Conservation (phyloP, 2,329 filamentous ascomycete species). For the Cladophialophora exuberans region DNA sequence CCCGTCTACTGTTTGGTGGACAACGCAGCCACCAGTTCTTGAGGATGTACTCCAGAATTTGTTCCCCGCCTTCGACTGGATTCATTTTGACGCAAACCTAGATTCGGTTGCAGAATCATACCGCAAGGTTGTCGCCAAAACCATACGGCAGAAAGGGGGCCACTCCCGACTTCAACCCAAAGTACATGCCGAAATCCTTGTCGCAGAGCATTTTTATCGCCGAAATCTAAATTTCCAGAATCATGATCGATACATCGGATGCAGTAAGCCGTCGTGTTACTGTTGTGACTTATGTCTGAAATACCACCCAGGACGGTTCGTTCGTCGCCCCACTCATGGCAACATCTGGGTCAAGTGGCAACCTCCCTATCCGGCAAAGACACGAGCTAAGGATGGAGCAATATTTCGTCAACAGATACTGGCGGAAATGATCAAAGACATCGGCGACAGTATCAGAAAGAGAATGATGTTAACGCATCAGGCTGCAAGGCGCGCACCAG, state of each 20-base stretch:
- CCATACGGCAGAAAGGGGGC: conserved; percentile 3
- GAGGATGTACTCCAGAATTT: no score
- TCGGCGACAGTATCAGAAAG: no score
- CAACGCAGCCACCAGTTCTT: no score
- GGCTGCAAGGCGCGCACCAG: no score
- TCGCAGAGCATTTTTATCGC: conserved; percentile 52
- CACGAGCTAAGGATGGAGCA: no score
- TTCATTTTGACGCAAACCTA: no score
- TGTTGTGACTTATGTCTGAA: conserved; percentile 47
- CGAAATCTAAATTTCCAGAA: conserved; percentile 40
- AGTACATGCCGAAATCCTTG: conserved; percentile 54
- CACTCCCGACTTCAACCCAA: conserved; percentile 38
- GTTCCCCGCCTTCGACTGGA: no score
- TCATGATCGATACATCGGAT: conserved; percentile 52
- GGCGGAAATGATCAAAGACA: no score
- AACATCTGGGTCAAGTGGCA: conserved; percentile 39
- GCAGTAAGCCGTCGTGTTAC: conserved; percentile 58
- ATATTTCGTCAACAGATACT: no score
- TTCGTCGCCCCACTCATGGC: conserved; percentile 35
- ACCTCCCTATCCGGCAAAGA: conserved; percentile 34
- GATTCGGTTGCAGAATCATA: conserved; percentile 1
- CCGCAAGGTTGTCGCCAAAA: conserved; percentile 7
- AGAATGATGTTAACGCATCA: no score
- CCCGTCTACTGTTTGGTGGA: no score
- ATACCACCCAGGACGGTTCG: conserved; percentile 36